A percentile compares a stretch with the other conserved stretches of the same genome.
Conservation (phyloP, 192 early-diverging fungal genomes). For the Backusella luteola region DNA sequence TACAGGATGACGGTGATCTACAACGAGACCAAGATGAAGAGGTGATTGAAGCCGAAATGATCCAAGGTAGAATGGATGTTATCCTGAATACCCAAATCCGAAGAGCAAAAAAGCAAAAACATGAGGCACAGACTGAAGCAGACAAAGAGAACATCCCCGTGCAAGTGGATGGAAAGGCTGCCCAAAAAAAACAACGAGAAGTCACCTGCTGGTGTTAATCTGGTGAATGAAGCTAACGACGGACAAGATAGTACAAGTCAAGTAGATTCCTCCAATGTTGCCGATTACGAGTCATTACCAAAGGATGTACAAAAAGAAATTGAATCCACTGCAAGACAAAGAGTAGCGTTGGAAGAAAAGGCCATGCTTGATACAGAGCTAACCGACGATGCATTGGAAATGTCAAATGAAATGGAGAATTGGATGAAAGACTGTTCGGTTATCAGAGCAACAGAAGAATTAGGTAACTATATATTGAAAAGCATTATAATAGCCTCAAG, state of each 20-base stretch:
- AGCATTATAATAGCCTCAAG: too few species aligned
- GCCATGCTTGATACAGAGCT: constrained; percentile 24
- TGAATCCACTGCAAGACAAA: neutral
- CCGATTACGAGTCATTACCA: neutral
- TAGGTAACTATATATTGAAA: constrained; percentile 13
- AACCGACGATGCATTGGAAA: constrained; percentile 48
- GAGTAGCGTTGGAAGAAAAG: neutral
- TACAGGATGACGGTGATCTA: too few species aligned
- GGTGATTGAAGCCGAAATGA: too few species aligned
- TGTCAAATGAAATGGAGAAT: constrained; percentile 36
- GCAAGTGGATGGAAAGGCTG: neutral
- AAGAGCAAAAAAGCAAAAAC: too few species aligned
- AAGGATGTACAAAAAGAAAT: neutral
- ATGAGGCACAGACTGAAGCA: neutral
- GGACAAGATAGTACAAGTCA: constrained; percentile 14
- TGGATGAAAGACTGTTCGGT: constrained; percentile 33
- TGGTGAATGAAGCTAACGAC: neutral
- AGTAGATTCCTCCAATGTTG: neutral
- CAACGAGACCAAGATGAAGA: too few species aligned
- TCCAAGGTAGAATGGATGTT: too few species aligned
- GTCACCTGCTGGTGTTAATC: neutral
- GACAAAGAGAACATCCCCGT: neutral
- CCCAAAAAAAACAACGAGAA: too few species aligned
- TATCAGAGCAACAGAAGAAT: constrained; percentile 27
- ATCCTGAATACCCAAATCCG: too few species aligned